Percentiles rank a stretch among this genome's conserved stretches.
phyloP scores from a whole-genome alignment of 306 rosid genomes.

The Trifolium repens region DNA sequence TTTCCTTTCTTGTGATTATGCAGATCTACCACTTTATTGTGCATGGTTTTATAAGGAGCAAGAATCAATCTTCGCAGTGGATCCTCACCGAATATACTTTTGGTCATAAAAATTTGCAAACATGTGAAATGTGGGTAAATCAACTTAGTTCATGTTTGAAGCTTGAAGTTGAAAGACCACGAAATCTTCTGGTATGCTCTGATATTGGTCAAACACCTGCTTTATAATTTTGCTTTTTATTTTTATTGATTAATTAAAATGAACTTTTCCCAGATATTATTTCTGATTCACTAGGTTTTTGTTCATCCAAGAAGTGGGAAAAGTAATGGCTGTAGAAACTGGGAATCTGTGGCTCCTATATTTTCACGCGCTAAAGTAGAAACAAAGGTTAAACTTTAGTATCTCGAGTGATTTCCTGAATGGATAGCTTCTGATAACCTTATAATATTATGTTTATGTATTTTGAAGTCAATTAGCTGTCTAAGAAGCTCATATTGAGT shows the following conservation, averaged over 20 bases:
- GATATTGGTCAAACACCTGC: conserved; percentile 34
- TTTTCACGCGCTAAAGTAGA: conserved; percentile 78
- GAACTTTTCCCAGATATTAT: conserved; percentile 54
- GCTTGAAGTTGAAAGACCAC: conserved; percentile 71
- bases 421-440: conserved; percentile 14
- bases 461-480: neutral
- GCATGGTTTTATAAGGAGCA: conserved; percentile 69
- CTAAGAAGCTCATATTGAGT: conserved; percentile 25
- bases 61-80: conserved; percentile 60
- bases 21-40: conserved; percentile 75
- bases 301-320: conserved; percentile 97
- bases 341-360: conserved; percentile 88
- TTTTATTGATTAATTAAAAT: conserved; percentile 49
- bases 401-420: conserved; percentile 26
- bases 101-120: conserved; percentile 60
- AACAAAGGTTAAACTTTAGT: conserved; percentile 64
- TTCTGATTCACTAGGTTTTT: conserved; percentile 80
- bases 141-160: conserved; percentile 56
- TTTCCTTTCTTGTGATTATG: conserved; percentile 42
- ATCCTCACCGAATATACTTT: conserved; percentile 68
- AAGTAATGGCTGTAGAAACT: conserved; percentile 72
- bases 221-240: conserved; percentile 32
- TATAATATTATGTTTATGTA: neutral
- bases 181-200: conserved; percentile 80
- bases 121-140: conserved; percentile 82